Conservation (phyloP, 306 rosid genomes). For the Datisca glomerata region DNA sequence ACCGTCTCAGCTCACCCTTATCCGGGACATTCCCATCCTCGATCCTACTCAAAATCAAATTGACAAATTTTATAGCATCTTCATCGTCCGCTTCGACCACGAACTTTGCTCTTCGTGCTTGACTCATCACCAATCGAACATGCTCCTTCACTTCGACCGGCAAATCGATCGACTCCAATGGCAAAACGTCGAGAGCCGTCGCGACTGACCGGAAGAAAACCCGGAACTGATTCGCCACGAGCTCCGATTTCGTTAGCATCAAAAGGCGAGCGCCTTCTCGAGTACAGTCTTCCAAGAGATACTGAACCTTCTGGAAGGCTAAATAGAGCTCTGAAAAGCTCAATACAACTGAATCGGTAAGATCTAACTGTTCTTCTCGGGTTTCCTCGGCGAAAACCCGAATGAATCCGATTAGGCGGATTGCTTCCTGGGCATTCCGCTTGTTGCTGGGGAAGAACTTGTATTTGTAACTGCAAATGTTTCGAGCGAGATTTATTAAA, state of each 20-base stretch:
- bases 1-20: constrained; percentile 25
- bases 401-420: constrained; percentile 36
- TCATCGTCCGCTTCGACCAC: constrained; percentile 42
- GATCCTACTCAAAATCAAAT: constrained; percentile 27
- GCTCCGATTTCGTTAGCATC: constrained; percentile 48
- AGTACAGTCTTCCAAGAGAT: constrained; percentile 42
- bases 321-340: constrained; percentile 57
- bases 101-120: constrained; percentile 30
- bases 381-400: constrained; percentile 45
- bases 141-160: constrained; percentile 38
- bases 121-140: constrained; percentile 34
- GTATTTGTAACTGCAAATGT: constrained; percentile 24
- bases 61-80: constrained; percentile 19
- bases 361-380: constrained; percentile 11
- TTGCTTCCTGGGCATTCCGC: constrained; percentile 29
- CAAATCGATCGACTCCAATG: constrained; percentile 16
- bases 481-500: constrained; percentile 21
- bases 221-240: constrained; percentile 35
- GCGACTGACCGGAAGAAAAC: constrained; percentile 35
- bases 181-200: constrained; percentile 48
- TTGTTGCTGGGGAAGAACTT: constrained; percentile 32
- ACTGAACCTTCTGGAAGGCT: constrained; percentile 48
- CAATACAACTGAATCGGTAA: constrained; percentile 22
- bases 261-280: constrained; percentile 43
- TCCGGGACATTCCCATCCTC: constrained; percentile 30